Conservation (phyloP, 78 protist species). For the Paratrimastix pyriformis region DNA sequence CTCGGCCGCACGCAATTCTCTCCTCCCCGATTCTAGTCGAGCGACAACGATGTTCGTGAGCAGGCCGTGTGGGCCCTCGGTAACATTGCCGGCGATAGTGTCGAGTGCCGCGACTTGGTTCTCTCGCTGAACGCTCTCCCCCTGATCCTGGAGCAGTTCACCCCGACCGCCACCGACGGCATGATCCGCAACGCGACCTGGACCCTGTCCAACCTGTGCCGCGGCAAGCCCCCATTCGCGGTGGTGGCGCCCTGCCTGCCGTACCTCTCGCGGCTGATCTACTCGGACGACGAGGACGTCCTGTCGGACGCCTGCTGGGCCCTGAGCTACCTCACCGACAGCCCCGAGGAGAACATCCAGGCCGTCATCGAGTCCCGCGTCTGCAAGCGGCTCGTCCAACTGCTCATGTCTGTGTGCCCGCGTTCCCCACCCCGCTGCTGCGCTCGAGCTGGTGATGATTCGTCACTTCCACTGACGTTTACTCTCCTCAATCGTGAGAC, state of each 20-base stretch:
- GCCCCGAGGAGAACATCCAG: constrained; percentile 69
- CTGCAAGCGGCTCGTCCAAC: constrained; percentile 64
- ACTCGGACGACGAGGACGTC: constrained; percentile 68
- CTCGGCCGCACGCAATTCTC: too few relatives aligned
- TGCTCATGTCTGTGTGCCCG: constrained; percentile 37
- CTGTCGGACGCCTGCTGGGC: constrained; percentile 95
- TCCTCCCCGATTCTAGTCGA: too few relatives aligned
- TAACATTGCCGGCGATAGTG: constrained; percentile 93
- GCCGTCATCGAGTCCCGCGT: constrained; percentile 68
- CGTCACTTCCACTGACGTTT: too few relatives aligned
- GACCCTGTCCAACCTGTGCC: constrained; percentile 88
- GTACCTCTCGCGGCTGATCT: constrained; percentile 47
- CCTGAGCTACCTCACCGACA: constrained; percentile 83
- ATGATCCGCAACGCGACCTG: constrained; percentile 90
- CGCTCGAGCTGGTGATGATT: too few relatives aligned
- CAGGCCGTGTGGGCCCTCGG: constrained; percentile 97
- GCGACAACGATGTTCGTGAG: constrained; percentile 73
- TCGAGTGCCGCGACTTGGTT: constrained; percentile 73
- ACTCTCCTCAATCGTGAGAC: too few relatives aligned
- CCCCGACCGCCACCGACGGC: constrained; percentile 24
- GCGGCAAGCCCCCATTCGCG: constrained; percentile 83
- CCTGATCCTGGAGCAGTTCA: constrained; percentile 49
- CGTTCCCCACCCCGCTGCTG: neutral
- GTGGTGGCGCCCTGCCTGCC: constrained; percentile 8
- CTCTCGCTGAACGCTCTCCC: constrained; percentile 40